Evolutionary conservation across 192 early-diverging fungal species (phyloP), one percentile per base, ranked within the genome.

Genomic region (Coemansia guatemalensis): DNA sequence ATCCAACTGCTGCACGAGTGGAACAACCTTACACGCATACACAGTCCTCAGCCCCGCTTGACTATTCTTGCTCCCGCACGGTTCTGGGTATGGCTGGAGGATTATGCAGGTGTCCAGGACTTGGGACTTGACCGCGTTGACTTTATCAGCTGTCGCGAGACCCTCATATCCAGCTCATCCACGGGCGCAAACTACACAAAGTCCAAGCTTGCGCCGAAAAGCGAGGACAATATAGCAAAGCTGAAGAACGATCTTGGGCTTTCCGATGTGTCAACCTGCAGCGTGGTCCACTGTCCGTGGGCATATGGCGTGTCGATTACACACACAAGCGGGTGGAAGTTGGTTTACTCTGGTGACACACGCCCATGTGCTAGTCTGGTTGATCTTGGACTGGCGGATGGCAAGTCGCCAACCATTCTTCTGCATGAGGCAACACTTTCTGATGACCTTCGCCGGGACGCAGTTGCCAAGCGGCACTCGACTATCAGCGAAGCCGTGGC

Each of bases 351-450:
- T 0, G 95, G 97, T 30, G 96, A 99, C 69, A 96, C 95, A 21
- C 86, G 96, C 8, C 96, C 96, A 3, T 88, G 88, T 58, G 51
- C 84, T 23, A 84, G 79, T n/a, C 77, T 99, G 20, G 86, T 92
- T 5, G 49, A 82, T 4, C 83, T 85, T 26, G 96, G 91, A 2
- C 70, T 83, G 30, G 82, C 84, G 25, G 87, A 88, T 4, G 56
- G 64, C 26, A 64, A 56, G 52, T 14, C 52, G 20, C 78, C 78
- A 1, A 90, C 88, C 2, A 63, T 99, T 0, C 72, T 99, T 41
- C 81, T 99, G 56, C 96, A 99, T 73, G 96, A 99, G 69, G 93
- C 96, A 0, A 95, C 95, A 8, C 84, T 97, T 50, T 86, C 93
- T 22, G 88, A 92, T 60, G 84, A 84, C 20, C 82, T 90, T 56